Base-by-base conservation (phyloP, 768 basidiomycete species). In the Lactarius vividus region DNA sequence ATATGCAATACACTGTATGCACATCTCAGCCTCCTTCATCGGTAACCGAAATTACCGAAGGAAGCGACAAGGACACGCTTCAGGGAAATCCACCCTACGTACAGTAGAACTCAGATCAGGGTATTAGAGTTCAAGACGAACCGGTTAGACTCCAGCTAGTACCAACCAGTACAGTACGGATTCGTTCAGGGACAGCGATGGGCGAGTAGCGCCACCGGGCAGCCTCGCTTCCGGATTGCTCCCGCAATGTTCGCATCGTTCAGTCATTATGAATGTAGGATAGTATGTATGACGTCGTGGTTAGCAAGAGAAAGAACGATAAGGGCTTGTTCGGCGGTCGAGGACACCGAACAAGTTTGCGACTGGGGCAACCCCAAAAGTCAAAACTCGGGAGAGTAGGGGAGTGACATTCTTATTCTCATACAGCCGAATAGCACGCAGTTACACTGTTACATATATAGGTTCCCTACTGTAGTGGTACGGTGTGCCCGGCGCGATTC, bases 1-100 rank as follows among this genome's bases (percentile, higher is more conserved):
- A 66, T 63, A 69, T 42, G 64, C 61, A 63, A 61, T 39, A 49
- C 37, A 37, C 59, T 15, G 29, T 46, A 59, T 70, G 60, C 68
- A 69, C 67, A 28, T 64, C 53, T 18, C 55, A 18, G 7, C 26
- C 35, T 35, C 56, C 35, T 63, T 42, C 56, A 35, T 58, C 37
- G 56, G 52, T 58, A 63, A 35, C 20, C 62, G 54, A 52, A 62
- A 39, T 18, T 39, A 28, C 35, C 16, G 35, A 64, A 54, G 23
- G 57, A 57, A 35, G 28, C 23, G 18, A 29, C 10, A 35, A 29
- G 39, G 3, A 26, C 33, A 6, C 20, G 20, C 4, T 33, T 23
- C 11, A 42, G n/a, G 35, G 31, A 55, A 10, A 33, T 8, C 3
- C 13, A 26, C 56, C 18, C 26, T 59, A 13, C 9, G 37, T 39